Evolutionary conservation across 2,329 filamentous ascomycete genomes (phyloP).

Genomic region (Tolypocladium ophioglossoides): DNA sequence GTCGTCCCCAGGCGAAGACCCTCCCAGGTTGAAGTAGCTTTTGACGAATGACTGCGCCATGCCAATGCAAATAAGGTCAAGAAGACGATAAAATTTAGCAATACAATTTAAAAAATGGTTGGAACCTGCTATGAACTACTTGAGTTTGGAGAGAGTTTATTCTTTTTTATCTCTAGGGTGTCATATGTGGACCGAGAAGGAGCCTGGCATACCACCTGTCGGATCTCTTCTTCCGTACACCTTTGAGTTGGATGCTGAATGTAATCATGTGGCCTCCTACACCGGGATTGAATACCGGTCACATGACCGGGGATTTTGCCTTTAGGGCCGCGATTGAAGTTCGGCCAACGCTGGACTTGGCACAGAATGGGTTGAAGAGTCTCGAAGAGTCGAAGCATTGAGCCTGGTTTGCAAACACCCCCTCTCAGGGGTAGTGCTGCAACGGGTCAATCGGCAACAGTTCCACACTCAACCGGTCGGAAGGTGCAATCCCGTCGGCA

Average conservation of each 20-base stretch:
- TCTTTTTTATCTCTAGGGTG: not conserved
- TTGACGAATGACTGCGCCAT: slow-evolving; percentile 18
- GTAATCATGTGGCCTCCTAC: not conserved
- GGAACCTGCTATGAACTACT: not conserved
- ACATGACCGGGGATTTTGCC: not conserved
- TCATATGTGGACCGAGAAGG: not conserved
- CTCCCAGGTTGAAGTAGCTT: slow-evolving; percentile 27
- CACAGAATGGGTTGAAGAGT: not conserved
- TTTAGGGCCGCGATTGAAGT: not conserved
- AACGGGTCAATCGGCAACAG: not conserved
- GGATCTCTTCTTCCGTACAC: not conserved
- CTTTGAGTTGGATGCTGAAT: not conserved
- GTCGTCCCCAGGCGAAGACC: slow-evolving; percentile 9
- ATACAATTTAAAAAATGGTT: no score
- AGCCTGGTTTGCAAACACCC: not conserved
- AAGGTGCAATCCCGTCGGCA: not conserved
- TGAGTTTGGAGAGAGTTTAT: not conserved
- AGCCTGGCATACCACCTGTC: not conserved
- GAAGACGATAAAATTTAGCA: not conserved
- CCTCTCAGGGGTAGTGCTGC: not conserved
- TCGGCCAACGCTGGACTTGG: no score
- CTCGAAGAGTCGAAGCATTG: not conserved
- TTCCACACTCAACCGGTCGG: not conserved
- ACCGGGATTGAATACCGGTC: not conserved
- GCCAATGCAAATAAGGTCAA: not conserved